phyloP scores from a whole-genome alignment of 140 eudicot genomes.

The Flaveria floridana region DNA sequence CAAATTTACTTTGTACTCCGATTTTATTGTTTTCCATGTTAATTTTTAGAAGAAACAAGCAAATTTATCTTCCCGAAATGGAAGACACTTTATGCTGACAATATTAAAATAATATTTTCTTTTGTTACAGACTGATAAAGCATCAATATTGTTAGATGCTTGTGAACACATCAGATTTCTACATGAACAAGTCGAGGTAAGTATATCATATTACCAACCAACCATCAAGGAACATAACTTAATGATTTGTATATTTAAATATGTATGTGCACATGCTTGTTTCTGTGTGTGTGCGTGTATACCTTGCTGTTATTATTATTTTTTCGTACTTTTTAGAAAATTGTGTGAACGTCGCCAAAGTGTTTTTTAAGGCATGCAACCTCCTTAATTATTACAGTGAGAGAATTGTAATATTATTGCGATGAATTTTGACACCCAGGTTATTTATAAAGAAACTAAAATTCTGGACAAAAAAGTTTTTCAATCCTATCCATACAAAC shows the following conservation, averaged over 20 bases:
- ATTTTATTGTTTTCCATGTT: constrained; percentile 2
- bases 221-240: neutral
- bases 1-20: neutral
- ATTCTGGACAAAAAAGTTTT: neutral
- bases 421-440: neutral
- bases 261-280: neutral
- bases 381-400: neutral
- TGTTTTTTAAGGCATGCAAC: neutral
- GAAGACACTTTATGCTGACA: neutral
- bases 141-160: constrained; percentile 76
- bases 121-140: constrained; percentile 68
- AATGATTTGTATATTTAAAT: neutral
- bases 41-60: neutral
- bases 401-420: neutral
- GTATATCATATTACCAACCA: constrained; percentile 25
- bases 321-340: neutral
- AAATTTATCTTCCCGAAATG: neutral
- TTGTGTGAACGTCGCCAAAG: neutral
- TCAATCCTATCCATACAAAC: neutral
- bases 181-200: constrained; percentile 75
- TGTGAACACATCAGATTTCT: constrained; percentile 67
- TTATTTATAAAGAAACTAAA: neutral
- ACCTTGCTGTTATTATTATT: neutral
- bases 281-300: neutral
- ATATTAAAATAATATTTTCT: constrained; percentile 8